Conservation (phyloP, 345 rosid genomes). For the Kandelia obovata region DNA sequence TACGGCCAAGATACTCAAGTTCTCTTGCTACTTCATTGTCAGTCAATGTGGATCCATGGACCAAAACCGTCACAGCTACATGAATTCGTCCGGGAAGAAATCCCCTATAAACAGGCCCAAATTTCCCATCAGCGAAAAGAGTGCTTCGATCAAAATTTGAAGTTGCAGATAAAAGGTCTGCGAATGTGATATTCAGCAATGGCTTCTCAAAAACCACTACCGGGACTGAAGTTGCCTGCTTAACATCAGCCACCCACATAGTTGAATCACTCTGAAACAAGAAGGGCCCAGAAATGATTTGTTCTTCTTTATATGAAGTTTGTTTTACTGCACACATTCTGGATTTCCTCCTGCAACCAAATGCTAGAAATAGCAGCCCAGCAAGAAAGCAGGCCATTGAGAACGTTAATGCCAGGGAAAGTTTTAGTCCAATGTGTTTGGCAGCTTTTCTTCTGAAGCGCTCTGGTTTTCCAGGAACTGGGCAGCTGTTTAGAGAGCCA, state of each 20-base stretch:
- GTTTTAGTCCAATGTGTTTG: conserved; percentile 45
- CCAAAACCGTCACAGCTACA: conserved; percentile 91
- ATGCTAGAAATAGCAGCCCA: conserved; percentile 60
- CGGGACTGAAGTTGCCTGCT: conserved; percentile 67
- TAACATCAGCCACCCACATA: conserved; percentile 92
- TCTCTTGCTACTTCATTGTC: conserved; percentile 91
- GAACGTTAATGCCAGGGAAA: conserved; percentile 66
- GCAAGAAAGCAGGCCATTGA: conserved; percentile 61
- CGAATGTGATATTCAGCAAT: conserved; percentile 73
- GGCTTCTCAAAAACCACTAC: conserved; percentile 93
- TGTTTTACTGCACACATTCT: conserved; percentile 57
- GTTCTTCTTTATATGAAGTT: conserved; percentile 65
- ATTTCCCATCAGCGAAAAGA: conserved; percentile 86
- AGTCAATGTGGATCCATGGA: conserved; percentile 77
- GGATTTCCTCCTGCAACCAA: conserved; percentile 58
- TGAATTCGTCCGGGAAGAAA: conserved; percentile 90
- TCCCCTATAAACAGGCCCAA: conserved; percentile 91
- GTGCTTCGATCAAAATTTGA: conserved; percentile 82
- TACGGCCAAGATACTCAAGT: conserved; percentile 82
- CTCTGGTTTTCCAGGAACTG: conserved; percentile 74
- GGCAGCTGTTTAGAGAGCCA: conserved; percentile 70
- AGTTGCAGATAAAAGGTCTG: conserved; percentile 82
- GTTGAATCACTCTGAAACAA: conserved; percentile 90
- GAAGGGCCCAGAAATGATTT: conserved; percentile 72
- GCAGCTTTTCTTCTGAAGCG: conserved; percentile 46